Percentiles rank a stretch among this genome's conserved stretches.
Conservation (phyloP, 192 early-diverging fungal species). For the Backusella liffmaniae region DNA sequence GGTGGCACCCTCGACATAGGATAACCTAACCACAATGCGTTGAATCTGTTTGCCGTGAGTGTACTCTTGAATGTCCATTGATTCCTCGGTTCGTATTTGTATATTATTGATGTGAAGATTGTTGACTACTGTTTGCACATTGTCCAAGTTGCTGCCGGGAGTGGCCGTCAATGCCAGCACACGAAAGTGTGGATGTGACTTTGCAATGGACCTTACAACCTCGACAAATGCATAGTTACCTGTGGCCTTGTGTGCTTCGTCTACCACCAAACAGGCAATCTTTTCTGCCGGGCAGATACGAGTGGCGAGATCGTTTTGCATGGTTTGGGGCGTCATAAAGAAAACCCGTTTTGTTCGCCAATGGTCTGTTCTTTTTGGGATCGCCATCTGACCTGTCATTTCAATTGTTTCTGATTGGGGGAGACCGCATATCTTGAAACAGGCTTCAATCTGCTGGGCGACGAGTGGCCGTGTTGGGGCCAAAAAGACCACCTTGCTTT, state of each 20-base stretch:
- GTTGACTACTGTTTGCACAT: slow-evolving; percentile 72
- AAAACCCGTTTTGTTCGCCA: slow-evolving; percentile 77
- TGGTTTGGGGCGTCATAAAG: slow-evolving; percentile 85
- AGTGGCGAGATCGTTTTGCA: slow-evolving; percentile 79
- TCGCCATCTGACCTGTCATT: slow-evolving; percentile 65
- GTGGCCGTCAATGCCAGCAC: slow-evolving; percentile 88
- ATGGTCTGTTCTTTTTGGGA: slow-evolving; percentile 41
- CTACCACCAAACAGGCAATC: slow-evolving; percentile 75
- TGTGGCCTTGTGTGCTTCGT: slow-evolving; percentile 89
- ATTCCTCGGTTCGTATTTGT: slow-evolving; percentile 88
- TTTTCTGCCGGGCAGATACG: slow-evolving; percentile 65
- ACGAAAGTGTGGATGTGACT: slow-evolving; percentile 55
- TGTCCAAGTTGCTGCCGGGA: slow-evolving; percentile 67
- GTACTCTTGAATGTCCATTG: slow-evolving; percentile 75
- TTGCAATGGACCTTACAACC: slow-evolving; percentile 60
- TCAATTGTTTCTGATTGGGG: slow-evolving; percentile 58
- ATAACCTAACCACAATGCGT: slow-evolving; percentile 63
- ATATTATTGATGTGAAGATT: slow-evolving; percentile 78
- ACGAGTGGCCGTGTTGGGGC: slow-evolving; percentile 93
- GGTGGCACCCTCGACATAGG: slow-evolving; percentile 38
- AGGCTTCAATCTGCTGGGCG: slow-evolving; percentile 88
- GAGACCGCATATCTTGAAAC: slow-evolving; percentile 78
- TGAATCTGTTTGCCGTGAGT: slow-evolving; percentile 66
- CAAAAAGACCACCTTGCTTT: slow-evolving; percentile 82
- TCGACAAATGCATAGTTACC: slow-evolving; percentile 84